These are phyloP conservation scores for Fragilariopsis cylindrus DNA, from an alignment of 108 stramenopile species.

Conservation along the genomic window DNA sequence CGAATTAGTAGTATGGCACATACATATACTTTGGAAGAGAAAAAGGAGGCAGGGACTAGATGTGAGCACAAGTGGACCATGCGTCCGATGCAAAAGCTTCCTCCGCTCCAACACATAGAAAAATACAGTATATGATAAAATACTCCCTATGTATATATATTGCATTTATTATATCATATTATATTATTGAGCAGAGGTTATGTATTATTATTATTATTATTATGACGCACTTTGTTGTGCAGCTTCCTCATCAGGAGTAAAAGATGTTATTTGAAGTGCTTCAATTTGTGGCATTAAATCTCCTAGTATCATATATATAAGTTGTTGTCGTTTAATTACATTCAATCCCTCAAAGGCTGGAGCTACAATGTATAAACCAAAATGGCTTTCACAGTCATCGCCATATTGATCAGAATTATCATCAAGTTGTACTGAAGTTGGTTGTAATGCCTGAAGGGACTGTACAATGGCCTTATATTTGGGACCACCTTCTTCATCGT, in stretches of 20 bases:
- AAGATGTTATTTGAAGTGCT: slow-evolving; percentile 85
- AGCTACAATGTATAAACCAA: slow-evolving; percentile 81
- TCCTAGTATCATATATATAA: slow-evolving; percentile 90
- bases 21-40: no score
- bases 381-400: slow-evolving; percentile 82
- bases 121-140: no score
- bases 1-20: no score
- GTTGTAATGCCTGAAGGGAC: slow-evolving; percentile 73
- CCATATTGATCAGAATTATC: slow-evolving; percentile 83
- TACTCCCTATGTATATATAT: no score
- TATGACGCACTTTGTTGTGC: neutral
- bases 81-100: no score
- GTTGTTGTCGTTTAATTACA: slow-evolving; percentile 90
- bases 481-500: slow-evolving; percentile 38
- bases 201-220: no score
- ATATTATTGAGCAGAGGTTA: no score
- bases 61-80: no score
- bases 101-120: no score
- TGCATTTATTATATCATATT: no score
- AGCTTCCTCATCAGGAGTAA: slow-evolving; percentile 74
- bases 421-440: slow-evolving; percentile 54
- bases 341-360: slow-evolving; percentile 89
- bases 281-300: slow-evolving; percentile 92
- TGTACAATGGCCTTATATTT: slow-evolving; percentile 82
- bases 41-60: no score